A percentile compares a stretch with the other conserved stretches of the same genome.
Conservation (phyloP, 768 basidiomycete genomes). For the Naganishia onofrii region DNA sequence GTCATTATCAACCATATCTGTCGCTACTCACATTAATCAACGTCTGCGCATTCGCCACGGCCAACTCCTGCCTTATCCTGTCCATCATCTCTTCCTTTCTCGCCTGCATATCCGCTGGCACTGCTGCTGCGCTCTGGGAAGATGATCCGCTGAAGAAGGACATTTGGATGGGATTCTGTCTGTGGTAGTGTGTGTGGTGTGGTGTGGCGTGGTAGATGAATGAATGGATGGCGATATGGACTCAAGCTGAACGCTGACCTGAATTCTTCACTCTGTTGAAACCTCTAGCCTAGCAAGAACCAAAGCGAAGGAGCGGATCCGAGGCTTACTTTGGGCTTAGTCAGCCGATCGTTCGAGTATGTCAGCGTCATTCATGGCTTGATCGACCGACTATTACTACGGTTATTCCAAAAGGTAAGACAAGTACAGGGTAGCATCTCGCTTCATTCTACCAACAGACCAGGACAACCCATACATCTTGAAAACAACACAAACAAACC, state of each 20-base stretch:
- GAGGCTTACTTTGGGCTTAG: too few relatives aligned
- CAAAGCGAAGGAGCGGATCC: too few relatives aligned
- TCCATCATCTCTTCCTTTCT: conserved; percentile 52
- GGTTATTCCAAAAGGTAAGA: too few relatives aligned
- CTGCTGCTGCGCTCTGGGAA: not conserved
- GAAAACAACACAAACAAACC: too few relatives aligned
- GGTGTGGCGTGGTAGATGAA: not conserved
- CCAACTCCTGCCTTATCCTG: conserved; percentile 49
- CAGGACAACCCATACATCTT: too few relatives aligned
- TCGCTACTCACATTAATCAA: conserved; percentile 42
- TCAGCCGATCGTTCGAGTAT: too few relatives aligned
- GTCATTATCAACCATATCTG: not conserved
- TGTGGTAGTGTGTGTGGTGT: not conserved
- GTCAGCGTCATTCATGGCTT: too few relatives aligned
- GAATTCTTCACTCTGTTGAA: not conserved
- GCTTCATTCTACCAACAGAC: too few relatives aligned
- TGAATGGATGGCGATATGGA: not conserved
- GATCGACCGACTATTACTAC: too few relatives aligned
- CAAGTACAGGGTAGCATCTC: too few relatives aligned
- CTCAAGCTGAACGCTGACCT: not conserved
- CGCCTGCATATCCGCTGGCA: conserved; percentile 43
- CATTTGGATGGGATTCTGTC: conserved; percentile 21
- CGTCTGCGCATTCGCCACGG: conserved; percentile 51
- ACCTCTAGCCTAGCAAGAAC: too few relatives aligned
- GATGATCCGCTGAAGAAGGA: conserved; percentile 30